These are phyloP conservation scores for Juglanconis oblonga DNA, from an alignment of 2,329 filamentous ascomycete genomes.

Conservation along the genomic window DNA sequence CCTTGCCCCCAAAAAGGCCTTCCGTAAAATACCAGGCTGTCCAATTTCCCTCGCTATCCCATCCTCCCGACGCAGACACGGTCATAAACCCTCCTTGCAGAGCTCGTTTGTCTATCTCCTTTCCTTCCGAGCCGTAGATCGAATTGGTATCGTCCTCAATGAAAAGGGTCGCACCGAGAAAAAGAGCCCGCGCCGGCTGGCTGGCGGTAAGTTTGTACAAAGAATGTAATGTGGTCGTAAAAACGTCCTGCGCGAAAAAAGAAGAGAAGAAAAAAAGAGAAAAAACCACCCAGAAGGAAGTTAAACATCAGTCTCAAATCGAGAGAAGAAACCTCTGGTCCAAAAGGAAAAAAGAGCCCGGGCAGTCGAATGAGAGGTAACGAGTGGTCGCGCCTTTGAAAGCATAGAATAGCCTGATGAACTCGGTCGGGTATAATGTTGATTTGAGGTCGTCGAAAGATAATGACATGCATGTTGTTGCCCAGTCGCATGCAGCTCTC, in stretches of 20 bases:
- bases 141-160: not conserved
- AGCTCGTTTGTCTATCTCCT: not conserved
- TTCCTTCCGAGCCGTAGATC: not conserved
- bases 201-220: constrained; percentile 15
- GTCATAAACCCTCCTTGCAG: not conserved
- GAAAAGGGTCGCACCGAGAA: not conserved
- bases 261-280: constrained; percentile 13
- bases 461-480: not conserved
- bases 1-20: not conserved
- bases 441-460: constrained; percentile 1
- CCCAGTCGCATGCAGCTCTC: not conserved
- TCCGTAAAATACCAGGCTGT: too few relatives aligned
- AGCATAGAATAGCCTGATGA: constrained; percentile 5
- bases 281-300: constrained; percentile 8
- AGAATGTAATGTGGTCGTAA: constrained; percentile 3
- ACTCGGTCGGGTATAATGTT: constrained; percentile 20
- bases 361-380: not conserved
- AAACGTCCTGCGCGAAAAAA: not conserved
- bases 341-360: not conserved
- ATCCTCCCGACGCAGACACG: not conserved
- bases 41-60: not conserved
- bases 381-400: constrained; percentile 5
- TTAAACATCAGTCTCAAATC: not conserved
- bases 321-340: not conserved
- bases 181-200: not conserved